Conservation (phyloP, 2,329 filamentous ascomycete genomes). For the Huntiella omanensis region DNA sequence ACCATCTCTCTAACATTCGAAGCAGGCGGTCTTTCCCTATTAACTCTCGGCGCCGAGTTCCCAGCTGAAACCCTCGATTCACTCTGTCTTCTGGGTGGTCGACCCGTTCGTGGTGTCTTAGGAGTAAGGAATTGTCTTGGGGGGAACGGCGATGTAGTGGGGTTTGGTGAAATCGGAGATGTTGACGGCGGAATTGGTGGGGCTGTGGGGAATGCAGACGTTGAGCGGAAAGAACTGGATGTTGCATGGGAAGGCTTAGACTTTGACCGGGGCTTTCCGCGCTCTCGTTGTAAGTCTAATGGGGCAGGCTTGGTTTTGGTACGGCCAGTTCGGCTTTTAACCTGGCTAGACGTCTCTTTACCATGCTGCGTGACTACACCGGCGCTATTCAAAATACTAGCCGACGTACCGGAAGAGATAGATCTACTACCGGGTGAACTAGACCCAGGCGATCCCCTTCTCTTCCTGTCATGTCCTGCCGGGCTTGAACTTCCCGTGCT, state of each 20-base stretch:
- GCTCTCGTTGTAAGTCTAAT: neutral
- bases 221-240: neutral
- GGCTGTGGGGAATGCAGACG: neutral
- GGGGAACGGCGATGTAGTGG: neutral
- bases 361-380: neutral
- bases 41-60: neutral
- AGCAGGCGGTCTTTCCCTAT: slow-evolving; percentile 1
- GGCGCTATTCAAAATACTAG: neutral
- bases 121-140: slow-evolving; percentile 5
- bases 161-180: neutral
- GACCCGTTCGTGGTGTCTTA: neutral
- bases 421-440: neutral
- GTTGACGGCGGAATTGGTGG: neutral
- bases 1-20: slow-evolving; percentile 3
- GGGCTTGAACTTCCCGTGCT: neutral
- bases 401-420: neutral
- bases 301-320: neutral
- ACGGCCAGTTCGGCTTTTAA: neutral
- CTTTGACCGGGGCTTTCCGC: neutral
- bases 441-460: too few species aligned
- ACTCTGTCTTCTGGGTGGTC: neutral
- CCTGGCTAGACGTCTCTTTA: neutral
- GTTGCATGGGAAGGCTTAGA: neutral
- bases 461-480: neutral
- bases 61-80: neutral